A percentile compares a stretch with the other conserved stretches of the same genome.
Conservation (phyloP, 2,329 filamentous ascomycete species). For the Penicillium sp. region DNA sequence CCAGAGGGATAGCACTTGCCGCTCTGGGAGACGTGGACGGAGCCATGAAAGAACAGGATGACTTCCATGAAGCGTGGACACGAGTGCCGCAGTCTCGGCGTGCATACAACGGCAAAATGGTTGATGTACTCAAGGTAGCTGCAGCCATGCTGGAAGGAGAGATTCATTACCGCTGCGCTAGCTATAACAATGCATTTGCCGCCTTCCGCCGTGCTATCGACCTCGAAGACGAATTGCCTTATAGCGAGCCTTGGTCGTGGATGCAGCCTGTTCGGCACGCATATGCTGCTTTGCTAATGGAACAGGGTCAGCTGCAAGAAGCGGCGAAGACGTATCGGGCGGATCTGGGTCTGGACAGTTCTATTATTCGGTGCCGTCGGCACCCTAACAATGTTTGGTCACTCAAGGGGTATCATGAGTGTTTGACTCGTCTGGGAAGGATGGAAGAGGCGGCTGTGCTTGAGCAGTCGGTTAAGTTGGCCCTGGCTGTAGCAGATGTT, state of each 20-base stretch:
- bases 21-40: slow-evolving; percentile 54
- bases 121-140: slow-evolving; percentile 64
- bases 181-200: slow-evolving; percentile 59
- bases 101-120: slow-evolving; percentile 66
- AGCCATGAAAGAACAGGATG: slow-evolving; percentile 51
- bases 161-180: slow-evolving; percentile 64
- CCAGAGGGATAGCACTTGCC: slow-evolving; percentile 64
- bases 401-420: slow-evolving; percentile 70
- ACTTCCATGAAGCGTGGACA: slow-evolving; percentile 53
- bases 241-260: slow-evolving; percentile 75
- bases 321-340: slow-evolving; percentile 58
- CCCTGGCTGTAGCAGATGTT: slow-evolving; percentile 59
- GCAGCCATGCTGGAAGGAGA: slow-evolving; percentile 69
- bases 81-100: slow-evolving; percentile 61
- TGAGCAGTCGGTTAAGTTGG: slow-evolving; percentile 49
- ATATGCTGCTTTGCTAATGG: slow-evolving; percentile 66
- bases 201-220: slow-evolving; percentile 57
- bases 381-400: slow-evolving; percentile 75
- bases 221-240: slow-evolving; percentile 63
- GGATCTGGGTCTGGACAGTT: slow-evolving; percentile 59
- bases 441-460: slow-evolving; percentile 48
- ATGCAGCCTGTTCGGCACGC: slow-evolving; percentile 73
- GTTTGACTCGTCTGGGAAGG: slow-evolving; percentile 56
- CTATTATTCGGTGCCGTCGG: slow-evolving; percentile 60
- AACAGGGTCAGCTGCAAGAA: slow-evolving; percentile 59